phyloP scores from a whole-genome alignment of 2,329 filamentous ascomycete genomes.

The Colletotrichum sp. region DNA sequence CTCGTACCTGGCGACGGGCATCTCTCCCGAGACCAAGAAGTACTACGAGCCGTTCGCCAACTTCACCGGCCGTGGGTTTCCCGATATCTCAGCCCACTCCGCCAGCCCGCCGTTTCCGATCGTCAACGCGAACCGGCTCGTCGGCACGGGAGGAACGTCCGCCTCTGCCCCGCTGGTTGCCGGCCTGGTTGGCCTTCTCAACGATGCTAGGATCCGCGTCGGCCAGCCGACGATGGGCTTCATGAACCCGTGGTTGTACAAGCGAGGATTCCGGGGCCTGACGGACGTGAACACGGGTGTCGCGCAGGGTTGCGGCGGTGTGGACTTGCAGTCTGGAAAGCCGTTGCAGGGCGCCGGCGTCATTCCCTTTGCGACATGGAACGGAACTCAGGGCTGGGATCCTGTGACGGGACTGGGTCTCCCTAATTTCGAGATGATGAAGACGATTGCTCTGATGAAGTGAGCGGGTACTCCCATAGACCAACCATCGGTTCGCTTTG shows the following conservation, averaged over 20 bases:
- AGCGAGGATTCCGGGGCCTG: conserved; percentile 31
- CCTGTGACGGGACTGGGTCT: conserved; percentile 49
- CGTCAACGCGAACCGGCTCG: conserved; percentile 30
- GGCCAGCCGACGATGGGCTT: conserved; percentile 61
- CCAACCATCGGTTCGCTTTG: not conserved
- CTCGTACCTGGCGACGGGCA: conserved; percentile 41
- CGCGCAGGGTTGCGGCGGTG: conserved; percentile 26
- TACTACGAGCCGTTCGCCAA: conserved; percentile 55
- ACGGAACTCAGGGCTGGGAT: conserved; percentile 43
- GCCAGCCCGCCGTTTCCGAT: conserved; percentile 23
- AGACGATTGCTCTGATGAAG: conserved; percentile 14
- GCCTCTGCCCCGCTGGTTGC: conserved; percentile 69
- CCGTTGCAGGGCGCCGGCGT: conserved; percentile 26
- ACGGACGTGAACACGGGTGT: conserved; percentile 36
- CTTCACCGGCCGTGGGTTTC: conserved; percentile 59
- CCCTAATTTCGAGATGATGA: conserved; percentile 41
- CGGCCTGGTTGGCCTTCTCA: conserved; percentile 67
- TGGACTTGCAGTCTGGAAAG: conserved; percentile 26
- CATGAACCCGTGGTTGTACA: conserved; percentile 67
- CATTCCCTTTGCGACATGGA: conserved; percentile 31
- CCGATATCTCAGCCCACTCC: conserved; percentile 65
- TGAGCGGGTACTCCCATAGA: conserved; percentile 10
- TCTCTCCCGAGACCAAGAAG: conserved; percentile 40
- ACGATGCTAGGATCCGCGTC: conserved; percentile 63
- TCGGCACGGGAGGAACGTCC: conserved; percentile 36